phyloP scores from a whole-genome alignment of 129 eudicot genomes.

The Smallanthus sonchifolius region DNA sequence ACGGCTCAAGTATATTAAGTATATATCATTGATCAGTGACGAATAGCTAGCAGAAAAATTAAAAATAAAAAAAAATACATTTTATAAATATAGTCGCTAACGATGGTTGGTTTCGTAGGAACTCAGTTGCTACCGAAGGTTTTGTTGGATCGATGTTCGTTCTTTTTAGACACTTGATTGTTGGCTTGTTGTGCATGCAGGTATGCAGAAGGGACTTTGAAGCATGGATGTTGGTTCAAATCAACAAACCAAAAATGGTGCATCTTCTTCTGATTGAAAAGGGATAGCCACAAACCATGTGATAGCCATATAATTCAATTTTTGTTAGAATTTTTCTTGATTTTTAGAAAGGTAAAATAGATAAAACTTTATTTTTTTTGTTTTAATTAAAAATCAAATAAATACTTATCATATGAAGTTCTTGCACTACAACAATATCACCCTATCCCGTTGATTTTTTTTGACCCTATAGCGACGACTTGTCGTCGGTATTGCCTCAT shows the following conservation, averaged over 20 bases:
- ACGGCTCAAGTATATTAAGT: too few relatives aligned
- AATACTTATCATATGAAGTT: background rate
- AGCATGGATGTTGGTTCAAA: conserved; percentile 21
- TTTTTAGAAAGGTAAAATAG: background rate
- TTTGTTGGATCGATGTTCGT: background rate
- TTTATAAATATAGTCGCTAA: too few relatives aligned
- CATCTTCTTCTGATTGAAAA: conserved; percentile 9
- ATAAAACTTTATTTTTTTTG: background rate
- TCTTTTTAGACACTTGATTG: background rate
- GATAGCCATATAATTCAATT: background rate
- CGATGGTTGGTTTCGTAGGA: too few relatives aligned
- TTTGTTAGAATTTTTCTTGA: background rate
- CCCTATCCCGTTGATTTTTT: too few relatives aligned
- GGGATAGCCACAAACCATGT: background rate
- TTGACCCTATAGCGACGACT: too few relatives aligned
- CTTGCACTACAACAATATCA: too few relatives aligned
- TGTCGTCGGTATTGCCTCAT: too few relatives aligned
- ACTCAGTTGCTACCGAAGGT: background rate
- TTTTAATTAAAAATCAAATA: background rate
- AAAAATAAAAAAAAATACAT: too few relatives aligned
- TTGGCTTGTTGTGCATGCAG: conserved; percentile 7
- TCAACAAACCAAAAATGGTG: conserved; percentile 22
- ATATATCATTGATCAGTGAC: too few relatives aligned
- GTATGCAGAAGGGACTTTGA: conserved; percentile 19
- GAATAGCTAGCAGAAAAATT: too few relatives aligned